Conservation (phyloP, 805 yeast species). For the Wickerhamia fluorescens region DNA sequence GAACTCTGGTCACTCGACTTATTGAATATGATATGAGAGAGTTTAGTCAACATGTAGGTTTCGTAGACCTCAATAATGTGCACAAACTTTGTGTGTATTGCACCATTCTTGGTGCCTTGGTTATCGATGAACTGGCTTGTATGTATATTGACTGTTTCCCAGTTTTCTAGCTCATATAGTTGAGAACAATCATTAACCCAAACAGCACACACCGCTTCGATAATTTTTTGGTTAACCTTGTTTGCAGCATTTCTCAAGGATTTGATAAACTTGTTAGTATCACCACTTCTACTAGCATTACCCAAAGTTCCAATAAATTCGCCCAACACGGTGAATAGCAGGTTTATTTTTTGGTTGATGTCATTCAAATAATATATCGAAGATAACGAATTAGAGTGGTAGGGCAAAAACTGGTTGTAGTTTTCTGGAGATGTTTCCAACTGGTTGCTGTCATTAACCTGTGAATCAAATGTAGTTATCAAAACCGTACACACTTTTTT, state of each 20-base stretch:
- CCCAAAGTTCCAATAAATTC: constrained; percentile 25
- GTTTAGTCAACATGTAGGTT: constrained; percentile 23
- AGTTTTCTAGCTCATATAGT: constrained; percentile 35
- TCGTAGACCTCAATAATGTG: constrained; percentile 31
- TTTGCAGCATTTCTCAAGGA: constrained; percentile 24
- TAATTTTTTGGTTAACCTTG: constrained; percentile 28
- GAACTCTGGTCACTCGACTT: constrained; percentile 8
- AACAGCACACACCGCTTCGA: constrained; percentile 36
- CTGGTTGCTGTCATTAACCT: constrained; percentile 20
- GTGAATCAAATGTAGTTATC: constrained; percentile 22
- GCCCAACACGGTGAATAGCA: constrained; percentile 26
- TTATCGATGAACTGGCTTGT: background rate
- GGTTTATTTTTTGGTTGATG: constrained; percentile 20
- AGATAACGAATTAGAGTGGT: constrained; percentile 35
- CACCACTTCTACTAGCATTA: constrained; percentile 21
- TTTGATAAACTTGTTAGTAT: constrained; percentile 32
- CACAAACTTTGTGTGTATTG: constrained; percentile 28
- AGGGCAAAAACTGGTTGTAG: constrained; percentile 31
- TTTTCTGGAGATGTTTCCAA: constrained; percentile 30
- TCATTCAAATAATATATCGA: constrained; percentile 28
- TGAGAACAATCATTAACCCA: constrained; percentile 42
- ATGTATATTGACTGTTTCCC: constrained; percentile 22
- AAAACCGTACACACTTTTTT: constrained; percentile 20
- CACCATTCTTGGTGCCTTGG: constrained; percentile 8
- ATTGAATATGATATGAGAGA: constrained; percentile 20